Conservation (phyloP, 1,284 basidiomycete genomes). For the Cutaneotrichosporon arboriforme region DNA sequence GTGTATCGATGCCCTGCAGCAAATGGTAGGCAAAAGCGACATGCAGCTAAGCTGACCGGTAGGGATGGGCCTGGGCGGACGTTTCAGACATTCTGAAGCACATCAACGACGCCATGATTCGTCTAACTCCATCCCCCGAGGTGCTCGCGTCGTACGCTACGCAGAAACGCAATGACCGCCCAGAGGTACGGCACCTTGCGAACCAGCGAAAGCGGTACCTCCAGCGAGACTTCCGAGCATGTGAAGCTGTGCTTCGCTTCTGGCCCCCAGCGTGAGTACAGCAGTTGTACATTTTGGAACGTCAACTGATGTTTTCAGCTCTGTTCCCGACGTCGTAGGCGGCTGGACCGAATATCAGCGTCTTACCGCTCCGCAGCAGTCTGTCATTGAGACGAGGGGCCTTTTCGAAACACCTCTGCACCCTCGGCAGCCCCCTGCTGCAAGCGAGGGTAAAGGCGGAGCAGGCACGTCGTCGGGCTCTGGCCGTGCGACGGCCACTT, state of each 20-base stretch:
- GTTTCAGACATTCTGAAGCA: constrained; percentile 18
- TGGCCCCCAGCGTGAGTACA: constrained; percentile 20
- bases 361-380: not conserved
- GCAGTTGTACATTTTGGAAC: not conserved
- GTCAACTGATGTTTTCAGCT: constrained; percentile 3
- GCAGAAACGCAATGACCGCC: not conserved
- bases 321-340: not conserved
- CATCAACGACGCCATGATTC: constrained; percentile 26
- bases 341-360: not conserved
- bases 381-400: not conserved
- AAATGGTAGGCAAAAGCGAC: constrained; percentile 23
- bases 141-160: constrained; percentile 12
- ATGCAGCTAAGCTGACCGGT: not conserved
- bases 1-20: constrained; percentile 30
- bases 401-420: not conserved
- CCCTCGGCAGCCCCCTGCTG: too few relatives aligned
- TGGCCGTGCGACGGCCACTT: too few relatives aligned
- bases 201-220: not conserved
- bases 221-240: constrained; percentile 4
- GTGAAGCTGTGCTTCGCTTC: constrained; percentile 7
- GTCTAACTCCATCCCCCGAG: constrained; percentile 21
- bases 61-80: constrained; percentile 31
- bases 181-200: not conserved
- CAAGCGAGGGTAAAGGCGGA: too few relatives aligned
- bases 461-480: too few relatives aligned